Conservation (phyloP, 345 rosid species). For the Lepidium sativum region DNA sequence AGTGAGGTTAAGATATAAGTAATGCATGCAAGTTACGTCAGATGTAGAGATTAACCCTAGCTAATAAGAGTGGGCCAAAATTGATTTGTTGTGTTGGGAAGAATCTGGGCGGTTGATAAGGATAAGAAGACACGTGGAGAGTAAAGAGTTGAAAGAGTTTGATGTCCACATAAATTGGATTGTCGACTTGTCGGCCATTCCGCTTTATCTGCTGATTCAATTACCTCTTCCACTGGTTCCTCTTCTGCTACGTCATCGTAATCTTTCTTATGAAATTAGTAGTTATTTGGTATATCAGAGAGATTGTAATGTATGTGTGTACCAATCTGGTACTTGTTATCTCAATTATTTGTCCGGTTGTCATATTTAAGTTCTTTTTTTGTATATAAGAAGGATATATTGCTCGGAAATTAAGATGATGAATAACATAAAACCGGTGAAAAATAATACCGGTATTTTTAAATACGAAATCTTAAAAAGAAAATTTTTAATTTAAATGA, state of each 20-base stretch:
- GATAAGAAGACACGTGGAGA: conserved; percentile 42
- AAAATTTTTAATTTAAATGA: too few relatives aligned
- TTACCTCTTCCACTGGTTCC: conserved; percentile 7
- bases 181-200: conserved; percentile 86
- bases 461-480: too few relatives aligned
- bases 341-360: conserved; percentile 6
- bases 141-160: conserved; percentile 2
- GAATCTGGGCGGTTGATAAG: conserved; percentile 18
- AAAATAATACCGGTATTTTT: too few relatives aligned
- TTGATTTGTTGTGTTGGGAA: neutral
- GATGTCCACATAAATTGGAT: conserved; percentile 47
- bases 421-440: too few relatives aligned
- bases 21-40: neutral
- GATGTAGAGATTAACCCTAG: neutral
- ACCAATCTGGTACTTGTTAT: conserved; percentile 12
- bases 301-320: conserved; percentile 8
- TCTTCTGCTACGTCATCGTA: conserved; percentile 17
- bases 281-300: neutral
- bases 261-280: neutral
- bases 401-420: too few relatives aligned
- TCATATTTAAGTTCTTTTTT: neutral
- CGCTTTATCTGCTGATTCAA: conserved; percentile 39
- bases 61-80: conserved; percentile 6
- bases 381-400: too few relatives aligned
- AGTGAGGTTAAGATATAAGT: neutral